Base-by-base conservation (phyloP, 108 stramenopile species). In the Tribonema minus region DNA sequence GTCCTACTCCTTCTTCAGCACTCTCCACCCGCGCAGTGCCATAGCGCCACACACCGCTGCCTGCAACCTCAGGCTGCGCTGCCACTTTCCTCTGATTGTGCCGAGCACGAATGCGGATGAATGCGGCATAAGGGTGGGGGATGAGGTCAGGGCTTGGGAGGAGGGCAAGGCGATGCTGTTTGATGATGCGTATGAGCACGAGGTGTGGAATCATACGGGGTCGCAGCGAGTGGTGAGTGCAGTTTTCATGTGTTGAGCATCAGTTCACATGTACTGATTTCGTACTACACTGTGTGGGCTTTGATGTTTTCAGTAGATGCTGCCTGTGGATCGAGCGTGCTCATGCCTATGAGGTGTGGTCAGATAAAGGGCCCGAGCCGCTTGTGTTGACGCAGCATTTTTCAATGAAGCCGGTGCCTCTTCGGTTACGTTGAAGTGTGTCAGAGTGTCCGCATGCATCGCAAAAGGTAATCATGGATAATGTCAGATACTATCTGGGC, bases 101-200 rank as follows among this genome's bases (percentile, higher is more conserved):
- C 95, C 97, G 28, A 54, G 62, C 25, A 31, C 27, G 15, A 59
- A 81, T 25, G 69, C 37, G 0, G 37, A 65, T 31, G 37, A 84
- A 32, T 92, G 91, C 80, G 98, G 95, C 23, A 94, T 99, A 28
- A 82, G 91, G 23, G 93, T 99, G 1, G 98, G 89, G n/a, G 86
- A 81, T 40, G 79, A 91, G 67, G 73, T 68, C 6, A 83, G 89
- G 30, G 69, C 84, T 15, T 99, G 96, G 95, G 64, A 71, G 20
- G 88, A 88, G 59, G 77, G 92, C 9, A 82, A 90, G 54, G 91
- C 92, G 0, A 6, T 99, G 36, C 88, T 97, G 0, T 90, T 99
- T 37, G 98, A 99, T 72, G 98, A 99, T 87, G 84, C 89, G 61
- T 99, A 90, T 76, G 92, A 96, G 71, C 98, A 99, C 72, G 91